Percentiles rank a stretch among this genome's conserved stretches.
Evolutionary conservation across 768 basidiomycete genomes (phyloP).

Genomic region (Suillus paluster): DNA sequence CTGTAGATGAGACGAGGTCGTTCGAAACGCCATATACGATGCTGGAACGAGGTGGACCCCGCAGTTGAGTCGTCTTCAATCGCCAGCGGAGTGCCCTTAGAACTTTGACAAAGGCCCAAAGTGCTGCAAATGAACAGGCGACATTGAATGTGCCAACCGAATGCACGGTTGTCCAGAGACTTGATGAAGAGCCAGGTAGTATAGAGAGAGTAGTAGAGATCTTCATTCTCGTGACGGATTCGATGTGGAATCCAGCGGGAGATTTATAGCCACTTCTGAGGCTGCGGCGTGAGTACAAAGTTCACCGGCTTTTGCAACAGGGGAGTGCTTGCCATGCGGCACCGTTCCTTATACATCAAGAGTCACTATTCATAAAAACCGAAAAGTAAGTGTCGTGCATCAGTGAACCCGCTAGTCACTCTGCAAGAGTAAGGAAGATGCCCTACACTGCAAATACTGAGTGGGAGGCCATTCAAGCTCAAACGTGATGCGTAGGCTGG

Average conservation of each 20-base stretch:
- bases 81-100: constrained; percentile 1
- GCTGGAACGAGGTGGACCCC: constrained; percentile 23
- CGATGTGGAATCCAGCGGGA: background rate
- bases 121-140: background rate
- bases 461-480: too few species aligned
- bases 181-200: background rate
- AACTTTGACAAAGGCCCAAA: constrained; percentile 13
- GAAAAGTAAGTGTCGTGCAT: too few species aligned
- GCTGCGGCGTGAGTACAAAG: background rate
- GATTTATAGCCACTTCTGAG: background rate
- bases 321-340: too few species aligned
- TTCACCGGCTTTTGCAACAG: background rate
- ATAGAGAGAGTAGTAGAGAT: background rate
- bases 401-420: too few species aligned
- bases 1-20: background rate
- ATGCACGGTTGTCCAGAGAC: background rate
- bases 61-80: constrained; percentile 18
- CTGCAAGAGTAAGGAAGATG: too few species aligned
- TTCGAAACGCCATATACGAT: constrained; percentile 23
- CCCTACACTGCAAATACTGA: too few species aligned
- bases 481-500: too few species aligned
- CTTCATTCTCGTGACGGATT: background rate
- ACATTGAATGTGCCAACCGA: background rate
- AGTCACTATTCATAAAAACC: too few species aligned
- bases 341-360: too few species aligned